These are phyloP conservation scores for Hemisphaericaspora subhashii DNA, from an alignment of 1,139 yeast species.

Conservation along the genomic window DNA sequence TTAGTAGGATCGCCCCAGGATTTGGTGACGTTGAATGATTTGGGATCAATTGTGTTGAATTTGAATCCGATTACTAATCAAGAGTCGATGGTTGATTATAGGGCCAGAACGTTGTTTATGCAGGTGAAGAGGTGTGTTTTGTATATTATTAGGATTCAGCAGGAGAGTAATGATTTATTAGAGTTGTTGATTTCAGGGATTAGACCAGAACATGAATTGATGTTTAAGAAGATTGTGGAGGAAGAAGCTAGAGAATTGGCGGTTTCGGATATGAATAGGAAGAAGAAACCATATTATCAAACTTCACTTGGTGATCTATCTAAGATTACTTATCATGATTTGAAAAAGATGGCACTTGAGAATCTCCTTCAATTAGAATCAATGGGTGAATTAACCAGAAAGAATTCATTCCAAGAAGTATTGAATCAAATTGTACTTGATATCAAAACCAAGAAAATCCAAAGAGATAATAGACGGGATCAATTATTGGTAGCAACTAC, in stretches of 20 bases:
- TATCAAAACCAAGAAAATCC: conserved; percentile 74
- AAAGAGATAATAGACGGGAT: conserved; percentile 58
- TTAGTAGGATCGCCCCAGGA: conserved; percentile 41
- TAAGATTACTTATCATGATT: conserved; percentile 63
- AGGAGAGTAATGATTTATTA: conserved; percentile 67
- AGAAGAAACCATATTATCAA: conserved; percentile 37
- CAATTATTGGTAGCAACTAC: conserved; percentile 63
- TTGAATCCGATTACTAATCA: conserved; percentile 55
- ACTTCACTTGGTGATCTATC: conserved; percentile 56
- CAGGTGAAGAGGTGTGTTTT: conserved; percentile 81
- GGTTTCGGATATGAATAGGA: conserved; percentile 20
- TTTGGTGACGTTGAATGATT: conserved; percentile 40
- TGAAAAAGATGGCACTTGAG: conserved; percentile 76
- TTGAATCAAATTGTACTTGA: conserved; percentile 84
- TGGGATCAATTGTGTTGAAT: conserved; percentile 38
- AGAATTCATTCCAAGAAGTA: conserved; percentile 74
- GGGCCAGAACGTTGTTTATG: conserved; percentile 58
- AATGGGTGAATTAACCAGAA: conserved; percentile 63
- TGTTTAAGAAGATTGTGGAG: conserved; percentile 54
- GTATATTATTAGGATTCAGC: conserved; percentile 81
- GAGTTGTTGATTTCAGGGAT: conserved; percentile 77
- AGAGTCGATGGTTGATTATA: conserved; percentile 43
- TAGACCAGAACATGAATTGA: conserved; percentile 62
- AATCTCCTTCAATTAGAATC: conserved; percentile 74
- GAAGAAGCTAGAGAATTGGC: conserved; percentile 42